A percentile compares a stretch with the other conserved stretches of the same genome.
phyloP scores from a whole-genome alignment of 2,329 filamentous ascomycete species.

The Aspergillus pseudoglaucus region DNA sequence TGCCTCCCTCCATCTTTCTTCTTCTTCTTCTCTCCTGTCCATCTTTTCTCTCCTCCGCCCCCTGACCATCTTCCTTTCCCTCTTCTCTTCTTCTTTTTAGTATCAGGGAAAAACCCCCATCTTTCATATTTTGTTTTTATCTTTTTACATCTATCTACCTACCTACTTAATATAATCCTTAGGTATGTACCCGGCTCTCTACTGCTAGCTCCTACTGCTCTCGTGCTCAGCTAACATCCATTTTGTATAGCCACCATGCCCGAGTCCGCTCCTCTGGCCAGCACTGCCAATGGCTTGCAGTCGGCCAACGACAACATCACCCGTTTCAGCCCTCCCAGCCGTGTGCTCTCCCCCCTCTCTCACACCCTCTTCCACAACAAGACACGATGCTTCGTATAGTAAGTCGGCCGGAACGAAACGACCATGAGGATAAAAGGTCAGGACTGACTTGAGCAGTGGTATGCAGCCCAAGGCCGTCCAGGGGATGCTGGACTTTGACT shows the following conservation, averaged over 20 bases:
- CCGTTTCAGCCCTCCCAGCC: constrained; percentile 87
- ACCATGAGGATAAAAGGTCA: background rate
- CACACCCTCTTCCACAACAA: constrained; percentile 98
- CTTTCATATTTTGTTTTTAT: constrained; percentile 2
- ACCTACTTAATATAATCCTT: constrained; percentile 11
- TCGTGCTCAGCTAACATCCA: background rate
- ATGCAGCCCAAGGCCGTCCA: constrained; percentile 91
- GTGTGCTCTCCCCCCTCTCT: constrained; percentile 79
- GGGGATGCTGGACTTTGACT: constrained; percentile 98
- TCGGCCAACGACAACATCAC: constrained; percentile 98
- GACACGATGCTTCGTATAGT: constrained; percentile 99
- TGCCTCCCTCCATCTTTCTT: constrained; percentile 21
- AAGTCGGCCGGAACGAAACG: constrained; percentile 30
- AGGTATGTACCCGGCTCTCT: background rate
- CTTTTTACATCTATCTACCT: constrained; percentile 5
- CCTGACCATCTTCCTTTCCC: constrained; percentile 7
- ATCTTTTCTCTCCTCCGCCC: constrained; percentile 13
- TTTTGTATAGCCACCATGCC: constrained; percentile 46
- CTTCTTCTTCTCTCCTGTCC: constrained; percentile 15
- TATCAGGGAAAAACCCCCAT: background rate
- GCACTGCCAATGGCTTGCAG: constrained; percentile 47
- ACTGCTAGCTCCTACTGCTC: background rate
- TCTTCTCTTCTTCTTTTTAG: constrained; percentile 4
- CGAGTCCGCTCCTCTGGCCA: constrained; percentile 44
- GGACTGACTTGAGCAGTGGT: constrained; percentile 49